Evolutionary conservation across 805 yeast species (phyloP).

Genomic region (Starmerella floris): DNA sequence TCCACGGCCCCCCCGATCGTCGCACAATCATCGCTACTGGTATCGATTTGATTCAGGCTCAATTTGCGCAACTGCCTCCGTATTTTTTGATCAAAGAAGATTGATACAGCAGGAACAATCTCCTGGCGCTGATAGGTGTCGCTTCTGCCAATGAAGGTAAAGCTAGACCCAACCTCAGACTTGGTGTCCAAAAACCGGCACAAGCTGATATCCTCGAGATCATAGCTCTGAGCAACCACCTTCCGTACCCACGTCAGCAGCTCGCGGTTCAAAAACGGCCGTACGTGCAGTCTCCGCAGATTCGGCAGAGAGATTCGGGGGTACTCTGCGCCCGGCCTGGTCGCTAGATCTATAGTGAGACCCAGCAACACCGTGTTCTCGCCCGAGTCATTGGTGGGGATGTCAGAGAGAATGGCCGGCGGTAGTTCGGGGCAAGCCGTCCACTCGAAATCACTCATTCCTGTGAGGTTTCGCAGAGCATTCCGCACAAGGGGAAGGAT

Average conservation of each 20-base stretch:
- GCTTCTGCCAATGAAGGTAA: slow-evolving; percentile 21
- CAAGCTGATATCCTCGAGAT: slow-evolving; percentile 18
- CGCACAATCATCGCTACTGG: slow-evolving; percentile 5
- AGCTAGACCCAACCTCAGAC: slow-evolving; percentile 23
- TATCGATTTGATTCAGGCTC: slow-evolving; percentile 13
- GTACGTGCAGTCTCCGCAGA: slow-evolving; percentile 17
- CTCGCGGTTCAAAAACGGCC: slow-evolving; percentile 21
- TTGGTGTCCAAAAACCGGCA: slow-evolving; percentile 19
- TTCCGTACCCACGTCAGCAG: slow-evolving; percentile 18
- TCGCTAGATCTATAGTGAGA: slow-evolving; percentile 18
- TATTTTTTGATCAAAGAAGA: slow-evolving; percentile 5
- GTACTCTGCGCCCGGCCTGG: slow-evolving; percentile 17
- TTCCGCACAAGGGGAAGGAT: slow-evolving; percentile 15
- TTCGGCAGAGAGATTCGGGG: slow-evolving; percentile 14
- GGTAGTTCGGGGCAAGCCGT: slow-evolving; percentile 26
- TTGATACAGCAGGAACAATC: slow-evolving; percentile 7
- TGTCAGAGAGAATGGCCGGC: slow-evolving; percentile 19
- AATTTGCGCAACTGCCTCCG: slow-evolving; percentile 4
- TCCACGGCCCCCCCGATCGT: slow-evolving; percentile 7
- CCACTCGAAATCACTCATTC: slow-evolving; percentile 25
- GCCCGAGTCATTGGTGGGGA: slow-evolving; percentile 9
- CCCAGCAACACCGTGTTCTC: slow-evolving; percentile 4
- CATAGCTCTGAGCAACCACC: slow-evolving; percentile 8
- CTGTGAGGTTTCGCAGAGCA: slow-evolving; percentile 19
- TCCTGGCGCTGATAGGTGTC: slow-evolving; percentile 11